Percentiles rank a stretch among this genome's conserved stretches.
These are phyloP conservation scores for Hyphopichia khmerensis DNA, from an alignment of 1,139 yeast genomes.

Conservation along the genomic window DNA sequence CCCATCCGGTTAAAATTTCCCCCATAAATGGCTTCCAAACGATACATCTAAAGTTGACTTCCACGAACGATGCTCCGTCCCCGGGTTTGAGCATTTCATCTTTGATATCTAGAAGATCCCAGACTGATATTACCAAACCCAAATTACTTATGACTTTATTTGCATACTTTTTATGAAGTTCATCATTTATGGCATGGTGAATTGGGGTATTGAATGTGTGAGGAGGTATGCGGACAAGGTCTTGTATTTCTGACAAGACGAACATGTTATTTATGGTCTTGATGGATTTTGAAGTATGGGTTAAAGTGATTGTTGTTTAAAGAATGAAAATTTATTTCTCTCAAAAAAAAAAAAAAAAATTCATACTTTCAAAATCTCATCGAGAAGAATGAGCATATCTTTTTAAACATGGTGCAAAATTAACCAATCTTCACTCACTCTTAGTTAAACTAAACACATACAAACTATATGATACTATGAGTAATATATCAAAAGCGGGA, in stretches of 20 bases:
- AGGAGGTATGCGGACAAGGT: slow-evolving; percentile 86
- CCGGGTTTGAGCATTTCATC: slow-evolving; percentile 93
- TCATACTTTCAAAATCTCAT: slow-evolving; percentile 1
- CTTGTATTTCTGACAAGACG: slow-evolving; percentile 74
- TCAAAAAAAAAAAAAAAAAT: background rate
- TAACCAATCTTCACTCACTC: too few relatives aligned
- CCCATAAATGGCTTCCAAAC: slow-evolving; percentile 95
- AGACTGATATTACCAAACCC: slow-evolving; percentile 81
- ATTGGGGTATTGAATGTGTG: slow-evolving; percentile 74
- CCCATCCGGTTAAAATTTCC: slow-evolving; percentile 92
- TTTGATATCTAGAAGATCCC: slow-evolving; percentile 76
- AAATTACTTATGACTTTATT: slow-evolving; percentile 79
- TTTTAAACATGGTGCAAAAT: too few relatives aligned
- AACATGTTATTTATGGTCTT: slow-evolving; percentile 62
- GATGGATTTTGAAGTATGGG: too few relatives aligned
- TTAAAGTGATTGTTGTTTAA: too few relatives aligned
- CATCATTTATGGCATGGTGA: slow-evolving; percentile 70
- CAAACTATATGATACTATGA: background rate
- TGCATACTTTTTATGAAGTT: slow-evolving; percentile 79
- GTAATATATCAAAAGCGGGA: background rate
- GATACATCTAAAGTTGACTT: slow-evolving; percentile 69
- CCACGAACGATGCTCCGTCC: slow-evolving; percentile 88
- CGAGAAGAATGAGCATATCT: background rate
- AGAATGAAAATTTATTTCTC: background rate
- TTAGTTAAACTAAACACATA: too few relatives aligned